These are phyloP conservation scores for Cucurbita moschata DNA, from an alignment of 306 rosid species.

Conservation along the genomic window DNA sequence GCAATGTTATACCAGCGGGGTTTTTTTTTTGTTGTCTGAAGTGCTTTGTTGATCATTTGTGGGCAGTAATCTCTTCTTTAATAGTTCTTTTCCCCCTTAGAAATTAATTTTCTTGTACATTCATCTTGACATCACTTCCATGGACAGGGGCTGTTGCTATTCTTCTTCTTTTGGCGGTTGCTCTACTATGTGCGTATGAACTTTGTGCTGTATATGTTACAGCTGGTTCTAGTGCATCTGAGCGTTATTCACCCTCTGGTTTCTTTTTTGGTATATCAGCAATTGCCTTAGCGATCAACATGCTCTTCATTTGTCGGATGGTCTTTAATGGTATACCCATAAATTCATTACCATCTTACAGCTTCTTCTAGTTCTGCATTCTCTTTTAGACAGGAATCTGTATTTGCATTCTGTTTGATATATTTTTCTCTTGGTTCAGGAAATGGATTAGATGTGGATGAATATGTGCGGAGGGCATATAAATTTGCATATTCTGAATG, in stretches of 20 bases:
- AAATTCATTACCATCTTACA: constrained; percentile 5
- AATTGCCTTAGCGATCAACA: constrained; percentile 97
- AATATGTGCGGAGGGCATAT: constrained; percentile 92
- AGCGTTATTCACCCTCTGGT: constrained; percentile 96
- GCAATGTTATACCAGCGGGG: background rate
- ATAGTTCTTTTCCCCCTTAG: background rate
- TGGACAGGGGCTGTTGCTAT: constrained; percentile 85
- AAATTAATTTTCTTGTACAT: background rate
- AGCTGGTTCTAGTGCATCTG: constrained; percentile 89
- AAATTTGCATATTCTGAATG: constrained; percentile 96
- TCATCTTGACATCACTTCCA: background rate
- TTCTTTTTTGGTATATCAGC: constrained; percentile 99
- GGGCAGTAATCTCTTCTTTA: background rate
- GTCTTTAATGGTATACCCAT: constrained; percentile 72
- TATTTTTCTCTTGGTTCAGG: constrained; percentile 31
- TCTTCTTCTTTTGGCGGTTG: constrained; percentile 93
- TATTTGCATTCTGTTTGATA: background rate
- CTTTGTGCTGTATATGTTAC: constrained; percentile 98
- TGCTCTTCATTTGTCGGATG: constrained; percentile 98
- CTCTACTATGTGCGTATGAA: constrained; percentile 89
- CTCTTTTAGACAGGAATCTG: background rate
- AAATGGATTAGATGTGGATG: constrained; percentile 95
- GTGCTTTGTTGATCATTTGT: background rate
- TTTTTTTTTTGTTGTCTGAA: background rate
- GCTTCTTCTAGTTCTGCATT: background rate